These are phyloP conservation scores for Herpetomonas tarakana DNA, from an alignment of 208 protist species.

Conservation along the genomic window DNA sequence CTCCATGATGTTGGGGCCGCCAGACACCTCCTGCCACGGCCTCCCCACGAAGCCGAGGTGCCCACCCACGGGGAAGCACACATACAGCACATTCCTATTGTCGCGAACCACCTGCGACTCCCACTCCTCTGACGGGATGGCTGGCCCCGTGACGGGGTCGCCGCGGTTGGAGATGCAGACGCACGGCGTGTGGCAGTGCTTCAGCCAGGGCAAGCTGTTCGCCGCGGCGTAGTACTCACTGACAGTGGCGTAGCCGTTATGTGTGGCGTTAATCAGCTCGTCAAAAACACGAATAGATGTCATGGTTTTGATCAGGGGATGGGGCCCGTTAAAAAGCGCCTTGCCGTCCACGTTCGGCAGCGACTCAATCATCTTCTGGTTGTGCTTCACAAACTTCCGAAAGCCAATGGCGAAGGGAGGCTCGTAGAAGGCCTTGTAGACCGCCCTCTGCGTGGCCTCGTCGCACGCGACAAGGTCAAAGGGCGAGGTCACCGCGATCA, in stretches of 20 bases:
- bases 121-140: constrained; percentile 23
- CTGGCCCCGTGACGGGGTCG: constrained; percentile 47
- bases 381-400: constrained; percentile 19
- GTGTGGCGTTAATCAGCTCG: constrained; percentile 24
- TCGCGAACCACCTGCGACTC: constrained; percentile 17
- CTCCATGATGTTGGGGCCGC: constrained; percentile 42
- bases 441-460: constrained; percentile 7
- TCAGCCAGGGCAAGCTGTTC: constrained; percentile 35
- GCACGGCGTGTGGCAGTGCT: constrained; percentile 26
- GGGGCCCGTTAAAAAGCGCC: constrained; percentile 13
- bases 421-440: constrained; percentile 15
- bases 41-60: constrained; percentile 54
- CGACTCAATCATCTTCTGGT: constrained; percentile 15
- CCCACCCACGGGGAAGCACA: constrained; percentile 51
- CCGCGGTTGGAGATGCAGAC: constrained; percentile 39
- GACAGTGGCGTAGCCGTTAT: constrained; percentile 24
- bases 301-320: constrained; percentile 8
- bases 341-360: constrained; percentile 18
- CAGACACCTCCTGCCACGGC: constrained; percentile 21
- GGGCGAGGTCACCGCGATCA: constrained; percentile 23
- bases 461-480: constrained; percentile 15
- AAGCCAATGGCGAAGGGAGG: constrained; percentile 11
- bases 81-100: constrained; percentile 31
- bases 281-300: constrained; percentile 21
- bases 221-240: constrained; percentile 34